Evolutionary conservation across 2,329 filamentous ascomycete species (phyloP).

Genomic region (Endoconidiophora polonica): DNA sequence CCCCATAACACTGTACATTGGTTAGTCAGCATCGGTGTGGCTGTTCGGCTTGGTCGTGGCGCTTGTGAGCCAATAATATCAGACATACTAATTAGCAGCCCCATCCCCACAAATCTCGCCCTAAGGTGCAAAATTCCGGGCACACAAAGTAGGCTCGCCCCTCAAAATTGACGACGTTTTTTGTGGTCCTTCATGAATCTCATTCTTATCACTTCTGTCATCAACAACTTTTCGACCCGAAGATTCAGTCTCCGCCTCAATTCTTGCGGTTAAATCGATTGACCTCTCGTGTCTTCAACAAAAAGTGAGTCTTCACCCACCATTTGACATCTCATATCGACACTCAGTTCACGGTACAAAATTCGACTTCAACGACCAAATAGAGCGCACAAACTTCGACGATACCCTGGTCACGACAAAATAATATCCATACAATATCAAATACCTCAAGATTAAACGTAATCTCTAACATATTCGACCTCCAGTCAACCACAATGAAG

Average conservation of each 20-base stretch:
- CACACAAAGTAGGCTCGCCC: constrained; percentile 8
- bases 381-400: neutral
- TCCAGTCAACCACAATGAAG: constrained; percentile 65
- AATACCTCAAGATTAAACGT: neutral
- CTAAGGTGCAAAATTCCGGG: constrained; percentile 6
- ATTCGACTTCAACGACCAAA: neutral
- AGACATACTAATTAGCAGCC: neutral
- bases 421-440: neutral
- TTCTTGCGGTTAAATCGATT: constrained; percentile 97
- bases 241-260: constrained; percentile 98
- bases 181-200: constrained; percentile 9
- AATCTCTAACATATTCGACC: neutral
- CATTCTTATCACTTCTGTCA: constrained; percentile 11
- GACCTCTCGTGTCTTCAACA: constrained; percentile 66
- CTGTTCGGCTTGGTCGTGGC: neutral
- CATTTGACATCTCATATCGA: neutral
- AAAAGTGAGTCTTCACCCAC: constrained; percentile 21
- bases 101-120: constrained; percentile 6
- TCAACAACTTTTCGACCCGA: constrained; percentile 46
- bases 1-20: neutral
- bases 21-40: neutral
- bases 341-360: neutral
- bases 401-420: too few species aligned
- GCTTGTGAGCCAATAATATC: neutral
- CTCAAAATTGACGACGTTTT: constrained; percentile 12